A percentile compares a stretch with the other conserved stretches of the same genome.
phyloP scores from a whole-genome alignment of 2,329 filamentous ascomycete species.

The Trichoderma sp. region DNA sequence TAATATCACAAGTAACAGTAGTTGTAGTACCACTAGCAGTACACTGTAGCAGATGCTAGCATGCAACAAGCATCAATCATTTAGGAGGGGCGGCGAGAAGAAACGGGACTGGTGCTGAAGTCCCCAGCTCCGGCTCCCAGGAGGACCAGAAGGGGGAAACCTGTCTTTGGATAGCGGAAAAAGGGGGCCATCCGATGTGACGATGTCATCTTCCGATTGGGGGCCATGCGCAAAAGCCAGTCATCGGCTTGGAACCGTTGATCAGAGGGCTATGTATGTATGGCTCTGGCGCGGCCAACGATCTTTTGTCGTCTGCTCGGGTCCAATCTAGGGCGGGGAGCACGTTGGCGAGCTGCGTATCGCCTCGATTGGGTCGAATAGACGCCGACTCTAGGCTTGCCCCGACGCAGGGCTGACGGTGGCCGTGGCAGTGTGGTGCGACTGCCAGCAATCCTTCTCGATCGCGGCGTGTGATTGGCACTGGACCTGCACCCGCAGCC shows the following conservation, averaged over 20 bases:
- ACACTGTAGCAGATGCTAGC: background rate
- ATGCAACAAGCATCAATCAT: background rate
- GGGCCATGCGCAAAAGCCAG: constrained; percentile 27
- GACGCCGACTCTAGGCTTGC: constrained; percentile 31
- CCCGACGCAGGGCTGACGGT: constrained; percentile 24
- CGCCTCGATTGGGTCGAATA: constrained; percentile 38
- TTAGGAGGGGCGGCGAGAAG: background rate
- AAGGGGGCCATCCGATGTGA: constrained; percentile 25
- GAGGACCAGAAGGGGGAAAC: background rate
- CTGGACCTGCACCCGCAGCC: background rate
- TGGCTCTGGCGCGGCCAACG: constrained; percentile 33
- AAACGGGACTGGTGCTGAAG: background rate
- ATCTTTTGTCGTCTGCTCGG: constrained; percentile 33
- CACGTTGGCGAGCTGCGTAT: constrained; percentile 1
- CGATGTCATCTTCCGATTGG: constrained; percentile 38
- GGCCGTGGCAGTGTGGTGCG: constrained; percentile 22
- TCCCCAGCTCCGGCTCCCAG: background rate
- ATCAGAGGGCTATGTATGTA: constrained; percentile 24
- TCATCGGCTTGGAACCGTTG: constrained; percentile 34
- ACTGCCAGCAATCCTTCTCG: constrained; percentile 14
- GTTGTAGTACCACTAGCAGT: background rate
- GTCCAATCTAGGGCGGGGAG: constrained; percentile 2
- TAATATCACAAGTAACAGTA: background rate
- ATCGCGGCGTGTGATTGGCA: constrained; percentile 25
- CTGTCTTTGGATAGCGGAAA: background rate